Conservation (phyloP, 2,329 filamentous ascomycete species). For the Botryotinia narcissicola region DNA sequence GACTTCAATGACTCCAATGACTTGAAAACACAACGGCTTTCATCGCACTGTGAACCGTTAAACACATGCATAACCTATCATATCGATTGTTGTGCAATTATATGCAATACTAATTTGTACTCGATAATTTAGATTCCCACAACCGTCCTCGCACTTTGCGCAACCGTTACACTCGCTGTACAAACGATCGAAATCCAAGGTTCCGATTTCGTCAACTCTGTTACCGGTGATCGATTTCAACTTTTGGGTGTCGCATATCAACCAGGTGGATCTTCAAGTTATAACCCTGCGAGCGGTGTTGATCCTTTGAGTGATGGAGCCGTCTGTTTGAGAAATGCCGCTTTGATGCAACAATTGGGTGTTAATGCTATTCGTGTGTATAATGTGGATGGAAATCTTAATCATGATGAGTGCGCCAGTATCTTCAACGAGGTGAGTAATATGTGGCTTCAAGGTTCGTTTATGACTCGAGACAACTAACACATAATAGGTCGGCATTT, state of each 20-base stretch:
- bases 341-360: constrained; percentile 61
- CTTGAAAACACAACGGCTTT: not conserved
- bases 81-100: constrained; percentile 2
- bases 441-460: constrained; percentile 17
- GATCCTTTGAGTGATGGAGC: constrained; percentile 60
- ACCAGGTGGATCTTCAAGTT: constrained; percentile 63
- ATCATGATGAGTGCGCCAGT: constrained; percentile 65
- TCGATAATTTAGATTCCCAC: constrained; percentile 21
- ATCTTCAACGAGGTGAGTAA: constrained; percentile 58
- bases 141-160: constrained; percentile 34
- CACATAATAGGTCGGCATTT: constrained; percentile 52
- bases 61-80: not conserved
- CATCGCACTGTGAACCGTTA: not conserved
- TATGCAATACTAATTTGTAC: not conserved
- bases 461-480: too few species aligned
- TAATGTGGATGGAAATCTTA: constrained; percentile 63
- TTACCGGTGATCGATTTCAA: constrained; percentile 60
- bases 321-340: constrained; percentile 61
- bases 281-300: constrained; percentile 51
- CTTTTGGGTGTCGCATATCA: constrained; percentile 68
- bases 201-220: constrained; percentile 58
- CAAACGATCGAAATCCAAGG: constrained; percentile 55
- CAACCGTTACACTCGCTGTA: constrained; percentile 52
- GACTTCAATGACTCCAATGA: not conserved
- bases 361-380: constrained; percentile 69